Evolutionary conservation across 2,329 filamentous ascomycete genomes (phyloP), one percentile per base, ranked within the genome.

Genomic region (Fusarium sp.): DNA sequence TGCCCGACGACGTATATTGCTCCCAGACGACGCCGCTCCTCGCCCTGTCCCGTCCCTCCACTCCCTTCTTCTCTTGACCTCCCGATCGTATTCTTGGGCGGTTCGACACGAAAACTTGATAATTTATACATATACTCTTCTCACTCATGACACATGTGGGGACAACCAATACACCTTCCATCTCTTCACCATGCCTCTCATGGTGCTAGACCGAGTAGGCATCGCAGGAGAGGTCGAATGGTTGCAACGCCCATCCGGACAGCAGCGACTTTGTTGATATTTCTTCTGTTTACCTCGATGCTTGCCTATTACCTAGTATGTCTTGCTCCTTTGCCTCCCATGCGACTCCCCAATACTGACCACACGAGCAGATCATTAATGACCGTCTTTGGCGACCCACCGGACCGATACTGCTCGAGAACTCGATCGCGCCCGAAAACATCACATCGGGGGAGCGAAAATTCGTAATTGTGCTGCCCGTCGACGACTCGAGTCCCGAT

Each of bases 401-500:
- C 14, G 41, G 47, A 21, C 50, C 61, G 7, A 64, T 62, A 50
- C 47, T 61, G 9, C 35, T 49, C 9, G 61, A 61, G 4, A 42
- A 44, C 1, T 23, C 9, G 14, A 31, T 49, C 4, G 48, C 38
- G 2, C 23, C 61, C n/a, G 35, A 53, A n/a, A 31, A 41, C 10
- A 44, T 65, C 25, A 14, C 62, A 5, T 44, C 62, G 1, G 66
- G 66, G n/a, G 60, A 67, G 1, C 55, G 63, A 15, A 68, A 64
- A n/a, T 59, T 70, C 6, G 67, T 66, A 19, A 63, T 70, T 13
- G 51, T 70, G 19, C 44, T 70, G 4, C 67, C 67, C 14, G 65
- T 65, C 49, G 63, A 70, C 46, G 53, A 64, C 9, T 68, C 71
- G n/a, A 65, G 65, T 29, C 67, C 70, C 19, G 63, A 71, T 27